Base-by-base conservation (phyloP, 768 basidiomycete species). In the Pisolithus orientalis region DNA sequence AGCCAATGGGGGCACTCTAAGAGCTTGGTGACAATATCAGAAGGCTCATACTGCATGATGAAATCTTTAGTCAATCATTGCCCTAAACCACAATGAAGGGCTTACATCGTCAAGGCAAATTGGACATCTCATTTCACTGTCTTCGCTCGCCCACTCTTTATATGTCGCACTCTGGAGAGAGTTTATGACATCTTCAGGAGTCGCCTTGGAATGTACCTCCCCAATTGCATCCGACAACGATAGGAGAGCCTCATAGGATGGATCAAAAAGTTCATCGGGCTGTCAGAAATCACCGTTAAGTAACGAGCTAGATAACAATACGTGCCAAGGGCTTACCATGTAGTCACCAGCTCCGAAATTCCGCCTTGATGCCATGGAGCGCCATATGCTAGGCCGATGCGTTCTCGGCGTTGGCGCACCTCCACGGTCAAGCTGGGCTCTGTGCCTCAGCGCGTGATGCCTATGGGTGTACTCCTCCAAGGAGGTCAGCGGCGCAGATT, bases 31-130 rank as follows among this genome's bases (percentile, higher is more conserved):
- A 90, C 76, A 3, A 72, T 59, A 57, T 90, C 89, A n/a, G 66
- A 64, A 2, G 76, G 71, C 49, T 72, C 69, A 57, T 91, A 92
- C 89, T 91, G 50, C 25, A 44, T 54, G 43, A 43, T 52, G 42
- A 58, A 28, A 47, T 31, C 37, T 14, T 21, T 55, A 40, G 58
- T 34, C 24, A 6, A 39, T 9, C 42, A 7, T 1, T 34, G n/a
- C 31, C 10, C 13, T 13, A 38, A 28, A 54, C 50, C 5, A 14
- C 16, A 37, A 14, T 8, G 6, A 31, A 8, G n/a, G 7, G 76
- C 86, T 49, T 61, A 89, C 89, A 67, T 92, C 89, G 55, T 91
- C 89, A 56, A 91, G 67, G 62, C 90, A 92, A 49, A 92, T 91
- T 2, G 90, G 88, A 66, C 90, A 92, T 43, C 87, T 76, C 51